phyloP scores from a whole-genome alignment of 2,329 filamentous ascomycete genomes.

The Talaromyces sp. region DNA sequence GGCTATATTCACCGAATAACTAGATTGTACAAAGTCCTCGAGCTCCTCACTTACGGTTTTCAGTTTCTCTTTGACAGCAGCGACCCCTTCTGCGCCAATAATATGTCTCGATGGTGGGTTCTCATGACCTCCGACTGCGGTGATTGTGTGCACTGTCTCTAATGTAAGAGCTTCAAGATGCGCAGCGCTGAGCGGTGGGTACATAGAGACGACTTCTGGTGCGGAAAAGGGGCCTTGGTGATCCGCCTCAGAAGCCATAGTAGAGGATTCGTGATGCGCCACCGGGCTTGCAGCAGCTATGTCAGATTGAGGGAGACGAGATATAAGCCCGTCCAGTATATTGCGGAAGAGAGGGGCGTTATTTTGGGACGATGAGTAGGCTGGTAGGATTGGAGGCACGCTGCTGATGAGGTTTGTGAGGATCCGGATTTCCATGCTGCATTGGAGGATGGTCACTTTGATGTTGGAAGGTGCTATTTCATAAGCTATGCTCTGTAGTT shows the following conservation, averaged over 20 bases:
- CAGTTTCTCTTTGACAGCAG: constrained; percentile 88
- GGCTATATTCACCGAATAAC: constrained; percentile 67
- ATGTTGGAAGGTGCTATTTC: constrained; percentile 97
- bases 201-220: constrained; percentile 59
- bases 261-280: neutral
- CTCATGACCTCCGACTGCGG: constrained; percentile 89
- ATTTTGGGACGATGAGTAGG: constrained; percentile 64
- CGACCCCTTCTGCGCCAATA: constrained; percentile 82
- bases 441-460: constrained; percentile 92
- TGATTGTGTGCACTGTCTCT: constrained; percentile 87
- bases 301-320: constrained; percentile 59
- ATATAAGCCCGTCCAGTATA: constrained; percentile 74
- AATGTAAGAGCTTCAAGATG: constrained; percentile 71
- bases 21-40: constrained; percentile 92
- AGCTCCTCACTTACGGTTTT: constrained; percentile 95
- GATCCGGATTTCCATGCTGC: constrained; percentile 85
- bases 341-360: constrained; percentile 77
- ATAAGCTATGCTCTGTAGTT: constrained; percentile 69
- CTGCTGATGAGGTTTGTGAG: constrained; percentile 84
- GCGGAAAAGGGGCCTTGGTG: constrained; percentile 28
- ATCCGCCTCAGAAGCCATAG: neutral
- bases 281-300: constrained; percentile 2
- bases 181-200: constrained; percentile 65
- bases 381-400: constrained; percentile 67
- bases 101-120: constrained; percentile 94